Evolutionary conservation across 441 rosid species (phyloP), one percentile per base, ranked within the genome.

Genomic region (Pelargonium australe): DNA sequence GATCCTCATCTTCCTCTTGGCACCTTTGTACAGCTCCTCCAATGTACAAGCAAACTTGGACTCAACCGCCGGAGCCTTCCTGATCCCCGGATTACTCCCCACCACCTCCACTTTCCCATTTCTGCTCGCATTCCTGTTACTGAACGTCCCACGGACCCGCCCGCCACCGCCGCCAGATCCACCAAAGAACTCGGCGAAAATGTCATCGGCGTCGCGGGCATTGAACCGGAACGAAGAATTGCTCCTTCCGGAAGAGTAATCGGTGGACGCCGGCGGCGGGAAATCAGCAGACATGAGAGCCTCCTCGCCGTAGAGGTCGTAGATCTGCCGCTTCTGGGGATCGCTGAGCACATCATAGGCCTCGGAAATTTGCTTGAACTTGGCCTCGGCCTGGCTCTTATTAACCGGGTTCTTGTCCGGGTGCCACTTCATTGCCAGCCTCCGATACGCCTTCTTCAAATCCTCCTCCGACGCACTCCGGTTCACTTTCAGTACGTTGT

Each of bases 371-470:
- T 85, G 89, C 74, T 91, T 89, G 83, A 89, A 89, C 80, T 83
- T 89, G 63, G 93, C 91, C 73, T 89, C 97, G 45, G 95, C 93
- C 0, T 83, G 90, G 45, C 86, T 85, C 80, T 90, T 90, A 78
- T 74, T 85, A 64, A 72, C 85, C 73, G 95, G 97, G 79, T 91
- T 90, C 76, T 90, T 90, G 71, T 90, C 96, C 7, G 95, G 96
- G 79, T 90, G 96, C 96, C 94, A 90, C 72, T 87, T 90, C 96
- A 88, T 90, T 25, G 92, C 95, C n/a, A 88, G 88, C 72, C 84
- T 90, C 6, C 95, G 86, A 71, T 90, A 90, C 0, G 93, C 92
- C 75, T 89, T 91, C 86, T 87, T 91, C 73, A 91, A 77, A 76
- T 91, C 97, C 2, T 91, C 97, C n/a, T 89, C 97, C 14, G 73